Conservation (phyloP, 2,329 filamentous ascomycete species). For the Colletotrichum ledebouriae region DNA sequence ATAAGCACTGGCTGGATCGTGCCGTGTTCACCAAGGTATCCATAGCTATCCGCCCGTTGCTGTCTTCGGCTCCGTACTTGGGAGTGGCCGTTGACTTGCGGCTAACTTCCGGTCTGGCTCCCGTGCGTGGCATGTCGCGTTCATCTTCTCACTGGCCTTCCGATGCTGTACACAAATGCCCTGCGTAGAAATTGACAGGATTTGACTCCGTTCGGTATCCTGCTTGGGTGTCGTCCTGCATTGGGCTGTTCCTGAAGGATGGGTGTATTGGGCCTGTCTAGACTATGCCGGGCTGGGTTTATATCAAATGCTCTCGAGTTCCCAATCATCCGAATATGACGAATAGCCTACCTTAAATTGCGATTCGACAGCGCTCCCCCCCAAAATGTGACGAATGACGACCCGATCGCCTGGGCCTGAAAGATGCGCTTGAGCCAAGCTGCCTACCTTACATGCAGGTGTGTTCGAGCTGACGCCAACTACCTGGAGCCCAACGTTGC, state of each 20-base stretch:
- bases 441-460: constrained; percentile 23
- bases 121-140: background rate
- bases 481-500: constrained; percentile 15
- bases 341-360: background rate
- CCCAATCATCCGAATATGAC: constrained; percentile 6
- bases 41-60: constrained; percentile 5
- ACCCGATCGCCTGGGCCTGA: constrained; percentile 37
- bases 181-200: too few species aligned
- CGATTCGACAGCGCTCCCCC: background rate
- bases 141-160: background rate
- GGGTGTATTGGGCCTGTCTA: background rate
- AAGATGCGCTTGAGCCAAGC: constrained; percentile 27
- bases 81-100: constrained; percentile 6
- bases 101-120: constrained; percentile 1
- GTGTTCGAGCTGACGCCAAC: constrained; percentile 23
- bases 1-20: background rate
- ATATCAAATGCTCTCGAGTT: background rate
- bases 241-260: background rate
- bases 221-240: background rate
- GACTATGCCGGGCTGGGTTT: constrained; percentile 1
- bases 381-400: constrained; percentile 36
- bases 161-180: background rate
- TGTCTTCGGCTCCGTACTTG: constrained; percentile 1
- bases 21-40: constrained; percentile 9
- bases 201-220: too few species aligned